phyloP scores from a whole-genome alignment of 2,329 filamentous ascomycete genomes.

The Metarhizium anisopliae region DNA sequence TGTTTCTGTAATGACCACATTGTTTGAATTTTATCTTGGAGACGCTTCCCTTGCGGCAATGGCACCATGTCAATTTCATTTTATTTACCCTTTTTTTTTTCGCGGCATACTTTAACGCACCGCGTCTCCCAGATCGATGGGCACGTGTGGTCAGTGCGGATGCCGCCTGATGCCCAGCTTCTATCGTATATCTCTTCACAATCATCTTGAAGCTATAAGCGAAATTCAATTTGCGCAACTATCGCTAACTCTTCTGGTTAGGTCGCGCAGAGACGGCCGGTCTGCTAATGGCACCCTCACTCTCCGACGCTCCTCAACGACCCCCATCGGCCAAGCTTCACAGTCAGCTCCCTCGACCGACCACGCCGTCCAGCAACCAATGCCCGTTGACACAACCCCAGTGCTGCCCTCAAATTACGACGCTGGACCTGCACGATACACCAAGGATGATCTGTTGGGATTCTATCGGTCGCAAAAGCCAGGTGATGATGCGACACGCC shows the following conservation, averaged over 20 bases:
- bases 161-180: neutral
- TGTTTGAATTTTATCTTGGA: neutral
- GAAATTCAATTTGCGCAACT: neutral
- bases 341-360: slow-evolving; percentile 27
- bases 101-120: neutral
- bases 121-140: neutral
- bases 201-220: neutral
- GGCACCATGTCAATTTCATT: neutral
- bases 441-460: slow-evolving; percentile 68
- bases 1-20: no score
- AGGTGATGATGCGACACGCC: slow-evolving; percentile 45
- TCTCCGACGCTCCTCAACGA: slow-evolving; percentile 55
- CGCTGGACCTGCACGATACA: slow-evolving; percentile 52
- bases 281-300: slow-evolving; percentile 55
- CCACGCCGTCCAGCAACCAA: slow-evolving; percentile 29
- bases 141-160: neutral
- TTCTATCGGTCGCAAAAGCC: slow-evolving; percentile 52
- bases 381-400: slow-evolving; percentile 23
- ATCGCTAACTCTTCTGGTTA: slow-evolving; percentile 16
- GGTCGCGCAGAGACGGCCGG: slow-evolving; percentile 50
- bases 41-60: neutral
- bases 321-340: slow-evolving; percentile 36
- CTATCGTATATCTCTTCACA: neutral
- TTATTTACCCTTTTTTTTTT: neutral
- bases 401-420: slow-evolving; percentile 23